Conservation (phyloP, 202 grass and related monocot genomes). For the Panicum hallii region DNA sequence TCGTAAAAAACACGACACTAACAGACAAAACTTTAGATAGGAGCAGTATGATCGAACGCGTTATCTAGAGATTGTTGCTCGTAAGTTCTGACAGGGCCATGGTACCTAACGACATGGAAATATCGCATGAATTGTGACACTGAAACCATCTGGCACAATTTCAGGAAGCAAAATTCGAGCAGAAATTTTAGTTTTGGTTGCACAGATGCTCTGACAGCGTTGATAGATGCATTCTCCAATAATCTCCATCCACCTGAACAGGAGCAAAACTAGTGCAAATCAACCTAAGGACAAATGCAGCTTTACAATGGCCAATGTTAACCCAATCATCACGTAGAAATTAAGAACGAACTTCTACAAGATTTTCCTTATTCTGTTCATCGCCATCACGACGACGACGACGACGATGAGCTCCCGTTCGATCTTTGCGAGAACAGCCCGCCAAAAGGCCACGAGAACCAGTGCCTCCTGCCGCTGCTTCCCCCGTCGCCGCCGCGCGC, state of each 20-base stretch:
- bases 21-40: neutral
- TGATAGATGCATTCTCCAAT: neutral
- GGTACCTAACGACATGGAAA: neutral
- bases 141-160: neutral
- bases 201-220: neutral
- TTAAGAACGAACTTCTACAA: neutral
- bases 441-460: slow-evolving; percentile 55
- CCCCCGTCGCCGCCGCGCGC: slow-evolving; percentile 30
- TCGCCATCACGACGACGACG: slow-evolving; percentile 40
- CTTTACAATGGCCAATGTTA: slow-evolving; percentile 1
- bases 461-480: slow-evolving; percentile 45
- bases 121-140: too few relatives aligned
- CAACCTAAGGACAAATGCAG: slow-evolving; percentile 11
- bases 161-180: neutral
- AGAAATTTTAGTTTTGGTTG: neutral
- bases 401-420: slow-evolving; percentile 39
- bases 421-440: slow-evolving; percentile 57
- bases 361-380: neutral
- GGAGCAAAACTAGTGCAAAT: neutral
- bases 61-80: neutral
- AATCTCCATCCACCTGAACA: neutral
- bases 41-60: neutral
- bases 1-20: neutral
- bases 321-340: neutral
- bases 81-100: neutral